Percentiles rank a stretch among this genome's conserved stretches.
Evolutionary conservation across 2,329 filamentous ascomycete species (phyloP).

Genomic region (Ascochyta rabiei): DNA sequence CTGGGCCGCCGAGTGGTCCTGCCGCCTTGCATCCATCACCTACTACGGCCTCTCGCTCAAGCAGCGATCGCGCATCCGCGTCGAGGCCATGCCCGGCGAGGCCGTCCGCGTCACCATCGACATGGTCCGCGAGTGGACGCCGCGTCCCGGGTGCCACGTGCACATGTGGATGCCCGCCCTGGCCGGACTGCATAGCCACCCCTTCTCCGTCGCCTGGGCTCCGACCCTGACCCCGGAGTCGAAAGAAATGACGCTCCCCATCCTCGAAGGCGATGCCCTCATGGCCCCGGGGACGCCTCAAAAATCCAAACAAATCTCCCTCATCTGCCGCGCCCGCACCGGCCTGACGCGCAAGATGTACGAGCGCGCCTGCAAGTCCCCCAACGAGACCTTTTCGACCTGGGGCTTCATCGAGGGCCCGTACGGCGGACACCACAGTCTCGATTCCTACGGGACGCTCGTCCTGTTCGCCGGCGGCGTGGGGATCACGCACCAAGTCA

Average conservation of each 20-base stretch:
- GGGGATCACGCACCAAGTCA: slow-evolving; percentile 79
- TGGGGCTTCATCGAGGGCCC: slow-evolving; percentile 76
- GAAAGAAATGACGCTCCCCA: slow-evolving; percentile 44
- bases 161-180: slow-evolving; percentile 63
- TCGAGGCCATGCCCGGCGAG: slow-evolving; percentile 65
- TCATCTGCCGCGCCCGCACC: slow-evolving; percentile 74
- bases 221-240: slow-evolving; percentile 40
- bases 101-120: slow-evolving; percentile 67
- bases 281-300: slow-evolving; percentile 25
- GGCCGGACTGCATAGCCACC: slow-evolving; percentile 52
- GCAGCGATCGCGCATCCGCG: slow-evolving; percentile 58
- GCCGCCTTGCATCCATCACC: slow-evolving; percentile 56
- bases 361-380: slow-evolving; percentile 67
- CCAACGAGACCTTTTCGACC: slow-evolving; percentile 66
- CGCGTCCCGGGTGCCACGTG: slow-evolving; percentile 64
- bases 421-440: slow-evolving; percentile 72
- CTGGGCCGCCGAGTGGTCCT: slow-evolving; percentile 72
- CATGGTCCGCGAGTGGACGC: slow-evolving; percentile 59
- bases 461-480: slow-evolving; percentile 82
- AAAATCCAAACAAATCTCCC: slow-evolving; percentile 62
- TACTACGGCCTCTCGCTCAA: slow-evolving; percentile 61
- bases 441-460: slow-evolving; percentile 78
- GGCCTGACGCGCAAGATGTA: slow-evolving; percentile 75
- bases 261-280: slow-evolving; percentile 37
- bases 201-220: slow-evolving; percentile 59